Evolutionary conservation across 192 early-diverging fungal genomes (phyloP), one percentile per base, ranked within the genome.

Genomic region (Rhizophagus clarus): DNA sequence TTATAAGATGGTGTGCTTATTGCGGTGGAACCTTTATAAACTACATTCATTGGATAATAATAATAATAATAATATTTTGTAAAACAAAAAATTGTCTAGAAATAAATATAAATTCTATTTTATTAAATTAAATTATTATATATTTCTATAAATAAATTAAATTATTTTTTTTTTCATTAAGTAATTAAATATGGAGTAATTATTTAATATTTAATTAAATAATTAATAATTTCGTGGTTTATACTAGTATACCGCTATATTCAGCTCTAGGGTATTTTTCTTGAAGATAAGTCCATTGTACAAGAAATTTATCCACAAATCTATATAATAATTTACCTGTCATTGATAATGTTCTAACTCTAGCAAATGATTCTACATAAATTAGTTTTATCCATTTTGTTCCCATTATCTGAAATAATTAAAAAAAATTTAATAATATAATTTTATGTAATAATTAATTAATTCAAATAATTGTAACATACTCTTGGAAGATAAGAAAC

Each of bases 281-380:
- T 34, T 22, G 62, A 49, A 96, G 80, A 1, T 85, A 83, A 6
- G 89, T 91, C 98, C 98, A 99, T 82, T 97, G 97, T 24, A 99
- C 96, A 6, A 99, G 64, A 80, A 99, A 97, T 8, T 88, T 80
- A 81, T 98, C 96, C 1, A 89, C 91, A 77, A 97, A 84, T 24
- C 77, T 88, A 85, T 96, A 96, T 31, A 96, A 66, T 20, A 99
- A 81, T 84, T 87, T 91, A 9, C 96, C 97, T 0, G 95, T 91
- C 7, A 99, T 82, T n/a, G 97, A 98, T n/a, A 98, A 81, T 3
- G 87, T 86, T 11, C 85, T 72, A 0, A 98, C 96, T 20, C 98
- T 87, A 29, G 98, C 97, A 90, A 96, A 93, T 10, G 96, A 96
- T 85, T 99, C 97, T 3, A 99, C 85, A 86, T 94, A 98, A 10